A percentile compares a stretch with the other conserved stretches of the same genome.
Conservation (phyloP, 176 grass and related monocot genomes). For the Neostapfia colusana region DNA sequence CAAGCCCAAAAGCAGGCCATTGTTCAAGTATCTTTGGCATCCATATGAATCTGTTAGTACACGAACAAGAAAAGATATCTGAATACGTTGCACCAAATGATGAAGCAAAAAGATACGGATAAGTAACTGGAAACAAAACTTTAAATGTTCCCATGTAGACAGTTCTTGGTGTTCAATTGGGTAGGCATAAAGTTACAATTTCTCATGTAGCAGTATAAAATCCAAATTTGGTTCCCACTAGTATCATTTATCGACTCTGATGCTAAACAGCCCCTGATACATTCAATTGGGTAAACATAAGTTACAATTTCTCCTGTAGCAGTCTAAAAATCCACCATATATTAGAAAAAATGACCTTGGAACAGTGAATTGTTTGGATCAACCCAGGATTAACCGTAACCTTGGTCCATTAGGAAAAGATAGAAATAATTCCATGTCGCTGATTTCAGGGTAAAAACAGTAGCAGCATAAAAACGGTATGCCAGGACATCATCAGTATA, state of each 20-base stretch:
- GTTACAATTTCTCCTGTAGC: constrained; percentile 5
- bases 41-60: constrained; percentile 44
- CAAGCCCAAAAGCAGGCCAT: constrained; percentile 45
- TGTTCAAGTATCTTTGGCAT: constrained; percentile 54
- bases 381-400: constrained; percentile 22
- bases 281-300: not conserved
- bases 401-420: constrained; percentile 24
- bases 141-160: constrained; percentile 43
- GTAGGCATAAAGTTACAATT: constrained; percentile 29
- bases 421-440: not conserved
- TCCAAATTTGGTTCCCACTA: constrained; percentile 33
- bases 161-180: constrained; percentile 22
- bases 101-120: constrained; percentile 45
- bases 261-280: constrained; percentile 10
- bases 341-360: constrained; percentile 4
- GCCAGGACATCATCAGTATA: too few species aligned
- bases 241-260: constrained; percentile 35
- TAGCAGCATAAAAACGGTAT: not conserved
- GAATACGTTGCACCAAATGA: constrained; percentile 52
- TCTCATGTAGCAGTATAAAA: constrained; percentile 41
- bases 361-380: constrained; percentile 3
- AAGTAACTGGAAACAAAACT: constrained; percentile 33
- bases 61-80: constrained; percentile 48
- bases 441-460: constrained; percentile 13
- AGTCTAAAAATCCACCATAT: constrained; percentile 17